Conservation (phyloP, 768 basidiomycete species). For the Nevesoporus exiguus region DNA sequence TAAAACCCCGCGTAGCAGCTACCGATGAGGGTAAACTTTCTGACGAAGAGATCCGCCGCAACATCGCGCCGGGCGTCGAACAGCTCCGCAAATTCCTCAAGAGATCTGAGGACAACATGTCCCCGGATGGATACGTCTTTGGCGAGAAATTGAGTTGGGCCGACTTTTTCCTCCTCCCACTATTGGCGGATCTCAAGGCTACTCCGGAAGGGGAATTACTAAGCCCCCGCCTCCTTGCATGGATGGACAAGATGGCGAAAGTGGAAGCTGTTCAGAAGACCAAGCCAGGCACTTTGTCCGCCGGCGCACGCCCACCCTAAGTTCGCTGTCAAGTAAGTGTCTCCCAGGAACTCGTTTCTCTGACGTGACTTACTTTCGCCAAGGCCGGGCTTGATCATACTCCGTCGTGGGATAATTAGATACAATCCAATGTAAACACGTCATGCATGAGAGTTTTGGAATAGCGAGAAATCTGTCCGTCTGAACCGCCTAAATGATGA, state of each 20-base stretch:
- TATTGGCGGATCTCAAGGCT: slow-evolving; percentile 29
- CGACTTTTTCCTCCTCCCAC: slow-evolving; percentile 33
- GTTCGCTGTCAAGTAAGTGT: neutral
- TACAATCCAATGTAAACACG: neutral
- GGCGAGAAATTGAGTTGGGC: slow-evolving; percentile 29
- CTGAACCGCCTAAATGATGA: neutral
- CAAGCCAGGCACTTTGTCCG: slow-evolving; percentile 24
- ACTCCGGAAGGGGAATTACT: slow-evolving; percentile 26
- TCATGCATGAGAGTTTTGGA: neutral
- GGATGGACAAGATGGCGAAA: slow-evolving; percentile 26
- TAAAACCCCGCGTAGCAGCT: slow-evolving; percentile 30
- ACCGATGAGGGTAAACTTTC: slow-evolving; percentile 22
- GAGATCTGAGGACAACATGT: slow-evolving; percentile 21
- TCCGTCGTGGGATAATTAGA: neutral
- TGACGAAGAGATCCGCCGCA: slow-evolving; percentile 21
- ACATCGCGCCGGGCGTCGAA: slow-evolving; percentile 17
- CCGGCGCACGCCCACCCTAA: slow-evolving; percentile 25
- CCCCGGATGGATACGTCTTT: slow-evolving; percentile 28
- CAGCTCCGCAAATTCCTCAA: slow-evolving; percentile 17
- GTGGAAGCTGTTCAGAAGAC: slow-evolving; percentile 27
- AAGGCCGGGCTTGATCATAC: neutral
- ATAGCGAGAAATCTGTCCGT: neutral
- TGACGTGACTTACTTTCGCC: neutral
- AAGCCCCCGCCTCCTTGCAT: slow-evolving; percentile 18
- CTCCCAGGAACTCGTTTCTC: neutral